phyloP scores from a whole-genome alignment of 768 basidiomycete species.

The Tremella mesenterica region DNA sequence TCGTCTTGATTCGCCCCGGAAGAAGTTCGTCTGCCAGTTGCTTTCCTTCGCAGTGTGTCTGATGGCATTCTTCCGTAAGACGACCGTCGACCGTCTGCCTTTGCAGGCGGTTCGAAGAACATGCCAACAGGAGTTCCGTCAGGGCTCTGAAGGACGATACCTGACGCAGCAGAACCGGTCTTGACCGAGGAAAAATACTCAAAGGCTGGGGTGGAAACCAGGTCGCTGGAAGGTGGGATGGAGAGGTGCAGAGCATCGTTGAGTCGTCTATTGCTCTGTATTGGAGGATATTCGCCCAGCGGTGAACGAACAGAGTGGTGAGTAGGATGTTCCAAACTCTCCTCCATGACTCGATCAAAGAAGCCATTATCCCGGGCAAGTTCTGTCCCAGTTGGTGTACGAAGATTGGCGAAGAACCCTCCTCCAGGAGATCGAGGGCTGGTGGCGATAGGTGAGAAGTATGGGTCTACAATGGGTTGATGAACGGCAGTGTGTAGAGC shows the following conservation, averaged over 20 bases:
- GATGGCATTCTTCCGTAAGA: constrained; percentile 12
- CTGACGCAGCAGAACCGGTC: constrained; percentile 67
- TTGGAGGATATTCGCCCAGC: constrained; percentile 21
- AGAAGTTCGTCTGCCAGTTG: neutral
- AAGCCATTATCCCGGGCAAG: constrained; percentile 14
- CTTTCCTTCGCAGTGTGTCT: constrained; percentile 3
- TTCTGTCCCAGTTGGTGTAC: constrained; percentile 15
- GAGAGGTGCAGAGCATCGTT: constrained; percentile 20
- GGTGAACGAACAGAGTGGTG: constrained; percentile 5
- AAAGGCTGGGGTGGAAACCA: constrained; percentile 42
- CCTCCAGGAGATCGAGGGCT: constrained; percentile 71
- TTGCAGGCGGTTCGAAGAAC: constrained; percentile 69
- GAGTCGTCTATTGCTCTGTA: constrained; percentile 18
- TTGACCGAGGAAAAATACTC: constrained; percentile 57
- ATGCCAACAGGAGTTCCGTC: constrained; percentile 93
- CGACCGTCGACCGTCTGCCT: constrained; percentile 10
- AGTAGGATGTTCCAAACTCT: constrained; percentile 2
- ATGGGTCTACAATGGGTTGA: constrained; percentile 79
- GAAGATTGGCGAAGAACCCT: constrained; percentile 44
- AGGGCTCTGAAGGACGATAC: constrained; percentile 80
- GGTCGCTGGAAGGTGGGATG: constrained; percentile 33
- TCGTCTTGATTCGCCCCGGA: neutral
- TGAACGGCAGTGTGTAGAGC: constrained; percentile 82
- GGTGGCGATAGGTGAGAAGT: constrained; percentile 89
- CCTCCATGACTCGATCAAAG: constrained; percentile 30